Evolutionary conservation across 139 green algal species (phyloP).

Genomic region (Tetradesmus lagerheimii): DNA sequence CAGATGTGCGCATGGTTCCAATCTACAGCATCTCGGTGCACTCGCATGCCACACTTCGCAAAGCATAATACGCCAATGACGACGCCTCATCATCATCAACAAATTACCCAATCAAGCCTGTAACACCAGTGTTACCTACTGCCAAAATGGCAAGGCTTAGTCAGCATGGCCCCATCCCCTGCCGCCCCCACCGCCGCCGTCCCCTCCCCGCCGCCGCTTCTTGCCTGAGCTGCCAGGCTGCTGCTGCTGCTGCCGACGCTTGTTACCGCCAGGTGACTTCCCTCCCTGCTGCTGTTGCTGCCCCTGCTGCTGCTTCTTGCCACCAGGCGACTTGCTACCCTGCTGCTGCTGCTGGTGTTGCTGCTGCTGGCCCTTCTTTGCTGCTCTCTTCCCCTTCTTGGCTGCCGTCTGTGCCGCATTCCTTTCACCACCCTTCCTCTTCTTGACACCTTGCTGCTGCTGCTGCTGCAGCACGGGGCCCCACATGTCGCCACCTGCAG

Average conservation of each 20-base stretch:
- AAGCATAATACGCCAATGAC: too few species aligned
- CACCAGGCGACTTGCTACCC: neutral
- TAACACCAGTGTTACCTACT: too few species aligned
- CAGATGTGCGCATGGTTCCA: too few species aligned
- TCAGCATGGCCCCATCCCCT: slow-evolving; percentile 4
- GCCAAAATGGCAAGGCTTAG: neutral
- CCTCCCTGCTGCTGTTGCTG: slow-evolving; percentile 8
- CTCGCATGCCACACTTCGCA: too few species aligned
- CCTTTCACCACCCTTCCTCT: neutral
- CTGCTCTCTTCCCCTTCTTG: neutral
- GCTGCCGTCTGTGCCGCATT: neutral
- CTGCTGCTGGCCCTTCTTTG: neutral
- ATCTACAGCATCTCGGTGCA: too few species aligned
- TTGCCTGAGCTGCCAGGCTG: slow-evolving; percentile 11
- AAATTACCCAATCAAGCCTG: too few species aligned
- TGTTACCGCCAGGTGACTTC: neutral
- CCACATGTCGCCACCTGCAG: neutral
- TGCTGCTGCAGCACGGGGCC: slow-evolving; percentile 5
- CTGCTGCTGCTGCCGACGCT: neutral
- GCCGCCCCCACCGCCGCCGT: neutral
- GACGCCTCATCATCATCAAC: too few species aligned
- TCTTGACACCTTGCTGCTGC: slow-evolving; percentile 5
- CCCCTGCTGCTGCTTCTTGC: neutral
- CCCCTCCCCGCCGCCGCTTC: slow-evolving; percentile 2
- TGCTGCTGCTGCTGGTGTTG: neutral